Evolutionary conservation across 805 yeast species (phyloP).

Genomic region (Ogataea pignaliae): DNA sequence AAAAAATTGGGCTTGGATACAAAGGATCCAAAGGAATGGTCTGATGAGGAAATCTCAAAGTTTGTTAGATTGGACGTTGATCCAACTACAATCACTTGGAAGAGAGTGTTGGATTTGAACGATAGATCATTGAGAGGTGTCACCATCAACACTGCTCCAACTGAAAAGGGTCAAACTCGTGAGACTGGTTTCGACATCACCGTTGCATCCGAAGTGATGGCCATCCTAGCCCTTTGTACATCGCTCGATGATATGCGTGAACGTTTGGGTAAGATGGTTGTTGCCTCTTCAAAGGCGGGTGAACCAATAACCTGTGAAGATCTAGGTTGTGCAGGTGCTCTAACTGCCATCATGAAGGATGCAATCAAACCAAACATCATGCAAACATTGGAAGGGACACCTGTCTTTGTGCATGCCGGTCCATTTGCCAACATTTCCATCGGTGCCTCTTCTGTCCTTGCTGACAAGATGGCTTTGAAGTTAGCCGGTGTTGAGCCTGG

Average conservation of each 20-base stretch:
- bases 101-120: constrained; percentile 91
- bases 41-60: constrained; percentile 64
- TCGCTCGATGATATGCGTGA: constrained; percentile 78
- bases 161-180: constrained; percentile 85
- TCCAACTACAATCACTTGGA: constrained; percentile 85
- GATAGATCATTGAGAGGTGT: constrained; percentile 87
- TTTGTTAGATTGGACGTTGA: constrained; percentile 87
- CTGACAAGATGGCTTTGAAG: constrained; percentile 89
- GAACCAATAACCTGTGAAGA: constrained; percentile 91
- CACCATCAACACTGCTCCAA: constrained; percentile 87
- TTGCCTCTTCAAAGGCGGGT: constrained; percentile 72
- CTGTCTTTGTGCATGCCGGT: constrained; percentile 96
- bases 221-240: constrained; percentile 80
- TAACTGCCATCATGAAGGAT: constrained; percentile 90
- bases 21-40: constrained; percentile 75
- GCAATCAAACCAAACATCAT: constrained; percentile 94
- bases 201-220: constrained; percentile 96
- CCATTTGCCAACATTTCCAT: constrained; percentile 97
- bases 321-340: constrained; percentile 92
- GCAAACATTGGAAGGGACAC: constrained; percentile 98
- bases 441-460: constrained; percentile 93
- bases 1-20: constrained; percentile 76
- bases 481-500: constrained; percentile 65
- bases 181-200: constrained; percentile 93
- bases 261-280: constrained; percentile 85